Evolutionary conservation across 2,329 filamentous ascomycete species (phyloP), one percentile per base, ranked within the genome.

Genomic region (Dactylellina leptospora): DNA sequence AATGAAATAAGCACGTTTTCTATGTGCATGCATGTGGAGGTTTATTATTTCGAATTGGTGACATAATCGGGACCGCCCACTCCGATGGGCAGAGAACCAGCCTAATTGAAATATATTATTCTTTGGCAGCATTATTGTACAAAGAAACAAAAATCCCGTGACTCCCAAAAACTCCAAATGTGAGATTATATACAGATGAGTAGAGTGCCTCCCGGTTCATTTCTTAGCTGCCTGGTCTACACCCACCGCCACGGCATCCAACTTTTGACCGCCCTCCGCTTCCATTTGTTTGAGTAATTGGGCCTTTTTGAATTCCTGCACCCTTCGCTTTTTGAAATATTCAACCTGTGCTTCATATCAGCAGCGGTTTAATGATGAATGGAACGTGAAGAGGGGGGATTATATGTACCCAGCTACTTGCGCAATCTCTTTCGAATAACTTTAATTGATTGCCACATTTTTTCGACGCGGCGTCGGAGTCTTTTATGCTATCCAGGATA

Each of bases 241-340:
- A 2, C 4, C 82, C 80, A 11, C n/a, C 1, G 58, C 22, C 10
- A 71, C 36, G 3, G 48, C 51, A 16, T 80, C 79, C 79, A 91
- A 84, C 80, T 85, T 84, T 74, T 85, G 83, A 10, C 90, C 91
- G 74, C 90, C 90, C 79, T 93, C 89, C 48, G 84, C 85, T 78
- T 89, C 85, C 76, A 96, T 85, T 78, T 87, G 86, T 77, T 90
- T 88, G 75, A 96, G 82, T 22, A 91, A 90, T 81, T 88, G 84
- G 78, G 90, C 89, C 81, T 93, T 92, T 77, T 96, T 90, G 78
- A 90, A 85, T 76, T 99, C 95, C 81, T 96, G 93, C 33, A 97
- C 91, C 77, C 95, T 85, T 82, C 92, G 90, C 81, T 97, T 93
- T 84, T 97, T 97, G 82, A 99, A 99, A 81, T 99, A 97, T 81